These are phyloP conservation scores for Aphanomyces invadans DNA, from an alignment of 352 stramenopile genomes.

Conservation along the genomic window DNA sequence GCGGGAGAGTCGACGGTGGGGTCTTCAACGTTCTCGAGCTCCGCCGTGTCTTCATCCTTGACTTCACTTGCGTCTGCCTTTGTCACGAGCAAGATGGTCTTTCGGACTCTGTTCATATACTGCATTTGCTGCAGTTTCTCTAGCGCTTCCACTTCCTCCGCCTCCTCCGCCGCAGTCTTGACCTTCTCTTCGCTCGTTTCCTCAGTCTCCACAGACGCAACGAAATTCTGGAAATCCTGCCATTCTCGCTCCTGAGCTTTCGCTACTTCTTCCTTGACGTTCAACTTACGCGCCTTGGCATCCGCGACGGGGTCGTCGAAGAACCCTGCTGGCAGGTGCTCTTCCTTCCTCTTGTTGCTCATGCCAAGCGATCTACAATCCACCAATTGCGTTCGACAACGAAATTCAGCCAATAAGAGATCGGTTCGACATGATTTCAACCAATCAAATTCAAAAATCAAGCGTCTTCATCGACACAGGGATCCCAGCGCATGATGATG, in stretches of 20 bases:
- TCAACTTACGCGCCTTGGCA: conserved; percentile 39
- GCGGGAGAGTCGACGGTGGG: neutral
- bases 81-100: conserved; percentile 37
- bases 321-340: conserved; percentile 35
- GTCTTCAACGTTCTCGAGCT: neutral
- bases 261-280: conserved; percentile 40
- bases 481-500: no score
- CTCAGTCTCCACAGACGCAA: conserved; percentile 45
- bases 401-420: conserved; percentile 1
- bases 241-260: conserved; percentile 44
- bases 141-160: conserved; percentile 33
- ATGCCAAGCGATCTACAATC: neutral
- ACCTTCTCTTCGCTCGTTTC: conserved; percentile 31
- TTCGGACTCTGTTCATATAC: conserved; percentile 54
- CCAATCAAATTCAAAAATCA: conserved; percentile 9
- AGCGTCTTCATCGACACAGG: no score
- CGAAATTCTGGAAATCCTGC: conserved; percentile 54
- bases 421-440: conserved; percentile 3
- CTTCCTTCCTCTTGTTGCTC: conserved; percentile 23
- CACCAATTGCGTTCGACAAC: neutral
- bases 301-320: conserved; percentile 46
- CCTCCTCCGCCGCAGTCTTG: conserved; percentile 35
- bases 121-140: conserved; percentile 60
- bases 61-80: conserved; percentile 4
- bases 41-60: conserved; percentile 1